Evolutionary conservation across 177 flowering plant genomes (phyloP), one percentile per base, ranked within the genome.

Genomic region (Vitis hybrid): DNA sequence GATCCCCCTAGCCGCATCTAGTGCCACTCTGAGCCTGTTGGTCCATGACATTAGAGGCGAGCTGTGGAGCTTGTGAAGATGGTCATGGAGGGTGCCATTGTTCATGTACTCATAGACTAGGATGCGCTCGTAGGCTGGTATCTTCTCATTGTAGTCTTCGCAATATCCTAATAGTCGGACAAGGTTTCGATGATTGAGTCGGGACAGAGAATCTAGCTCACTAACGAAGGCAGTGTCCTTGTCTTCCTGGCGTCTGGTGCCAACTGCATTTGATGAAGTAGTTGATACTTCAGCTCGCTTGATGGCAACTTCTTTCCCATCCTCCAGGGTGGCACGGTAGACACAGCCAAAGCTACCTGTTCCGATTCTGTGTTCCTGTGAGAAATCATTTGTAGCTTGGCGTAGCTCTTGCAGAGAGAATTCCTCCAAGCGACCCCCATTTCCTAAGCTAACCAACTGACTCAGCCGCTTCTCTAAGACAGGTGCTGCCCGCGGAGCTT

Each of bases 321-420:
- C 95, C 0, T 77, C 74, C 7, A 93, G 65, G 2, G 17, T 77
- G 1, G 83, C 98, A 0, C 56, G 76, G 72, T 91, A 93, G 15
- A 93, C 97, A 0, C 89, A 82, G 3, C 97, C 97, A 30, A 89
- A 93, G 69, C 97, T 87, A 2, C 98, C 98, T 0, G 74, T 51
- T 1, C 97, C 98, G 14, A 90, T 77, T 67, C 81, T 86, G 69
- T 63, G 74, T 0, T 80, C 86, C 7, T 78, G 81, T 2, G 92
- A 89, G 80, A 93, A 94, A 24, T 82, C 76, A 17, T 74, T 48
- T 0, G 98, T 94, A 12, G 79, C 86, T 61, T 75, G 49, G 2
- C 73, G 63, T 0, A 94, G 66, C 1, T 30, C 66, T 59, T 82
- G 67, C 4, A 92, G 60, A 1, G 87, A 51, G 62, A 90, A 92